Conservation (phyloP, 2,329 filamentous ascomycete species). For the Hymenoscyphus occultus region DNA sequence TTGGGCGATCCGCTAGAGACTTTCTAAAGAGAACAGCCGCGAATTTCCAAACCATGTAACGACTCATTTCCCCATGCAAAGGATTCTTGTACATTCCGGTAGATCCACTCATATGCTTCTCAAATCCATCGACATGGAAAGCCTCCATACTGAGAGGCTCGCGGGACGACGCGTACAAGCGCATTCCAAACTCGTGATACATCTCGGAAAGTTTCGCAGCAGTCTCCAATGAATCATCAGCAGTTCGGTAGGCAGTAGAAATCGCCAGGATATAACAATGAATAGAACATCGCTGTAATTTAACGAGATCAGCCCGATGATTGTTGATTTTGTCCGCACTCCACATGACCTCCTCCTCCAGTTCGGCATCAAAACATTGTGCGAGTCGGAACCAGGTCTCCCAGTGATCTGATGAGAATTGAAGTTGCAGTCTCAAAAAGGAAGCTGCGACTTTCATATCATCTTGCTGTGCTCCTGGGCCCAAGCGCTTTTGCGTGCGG, state of each 20-base stretch:
- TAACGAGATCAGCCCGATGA: constrained; percentile 36
- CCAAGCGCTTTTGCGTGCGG: constrained; percentile 37
- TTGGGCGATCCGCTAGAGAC: constrained; percentile 55
- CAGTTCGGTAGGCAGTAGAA: constrained; percentile 56
- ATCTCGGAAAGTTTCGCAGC: constrained; percentile 59
- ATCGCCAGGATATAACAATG: constrained; percentile 61
- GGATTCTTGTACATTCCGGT: constrained; percentile 55
- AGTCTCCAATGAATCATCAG: constrained; percentile 52
- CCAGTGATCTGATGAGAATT: constrained; percentile 39
- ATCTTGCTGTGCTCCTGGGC: constrained; percentile 38
- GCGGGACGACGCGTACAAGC: constrained; percentile 66
- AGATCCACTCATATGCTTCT: constrained; percentile 56
- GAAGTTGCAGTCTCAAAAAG: constrained; percentile 40
- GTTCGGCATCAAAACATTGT: constrained; percentile 40
- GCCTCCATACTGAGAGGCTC: constrained; percentile 66
- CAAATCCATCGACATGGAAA: constrained; percentile 59
- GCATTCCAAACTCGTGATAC: constrained; percentile 65
- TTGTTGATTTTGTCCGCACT: constrained; percentile 42
- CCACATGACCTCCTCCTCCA: constrained; percentile 42
- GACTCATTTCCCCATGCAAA: constrained; percentile 55
- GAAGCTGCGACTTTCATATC: constrained; percentile 38
- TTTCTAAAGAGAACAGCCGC: constrained; percentile 58
- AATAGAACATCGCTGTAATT: constrained; percentile 37
- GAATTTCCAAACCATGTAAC: constrained; percentile 63
- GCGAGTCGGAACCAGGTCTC: constrained; percentile 43